A percentile compares a stretch with the other conserved stretches of the same genome.
These are phyloP conservation scores for thale cress (Arabidopsis thaliana) DNA, from an alignment of 345 rosid genomes.

Conservation along the genomic window TAIR10.1 NC_003074.8:22488001-22488500, in stretches of 20 bases:
- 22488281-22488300: constrained; percentile 5
- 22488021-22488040: constrained; percentile 98
- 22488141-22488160: constrained; percentile 96
- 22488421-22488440: constrained; percentile 7
- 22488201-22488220: constrained; percentile 90
- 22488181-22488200: constrained; percentile 87
- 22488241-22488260: constrained; percentile 23
- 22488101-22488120: constrained; percentile 80
- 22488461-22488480: constrained; percentile 77
- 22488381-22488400: constrained; percentile 19
- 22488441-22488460: constrained; percentile 53
- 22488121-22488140: constrained; percentile 88
- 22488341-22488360: constrained; percentile 27
- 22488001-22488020: constrained; percentile 95
- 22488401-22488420: constrained; percentile 11
- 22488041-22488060: constrained; percentile 86
- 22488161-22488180: constrained; percentile 87
- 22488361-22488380: constrained; percentile 21
- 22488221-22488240: constrained; percentile 88
- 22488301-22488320: constrained; percentile 27
- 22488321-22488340: constrained; percentile 12
- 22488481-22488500: constrained; percentile 90
- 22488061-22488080: constrained; percentile 80
- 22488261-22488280: constrained; percentile 6
- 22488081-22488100: constrained; percentile 79